Conservation (phyloP, 2,329 filamentous ascomycete genomes). For the Diaporthe citri region DNA sequence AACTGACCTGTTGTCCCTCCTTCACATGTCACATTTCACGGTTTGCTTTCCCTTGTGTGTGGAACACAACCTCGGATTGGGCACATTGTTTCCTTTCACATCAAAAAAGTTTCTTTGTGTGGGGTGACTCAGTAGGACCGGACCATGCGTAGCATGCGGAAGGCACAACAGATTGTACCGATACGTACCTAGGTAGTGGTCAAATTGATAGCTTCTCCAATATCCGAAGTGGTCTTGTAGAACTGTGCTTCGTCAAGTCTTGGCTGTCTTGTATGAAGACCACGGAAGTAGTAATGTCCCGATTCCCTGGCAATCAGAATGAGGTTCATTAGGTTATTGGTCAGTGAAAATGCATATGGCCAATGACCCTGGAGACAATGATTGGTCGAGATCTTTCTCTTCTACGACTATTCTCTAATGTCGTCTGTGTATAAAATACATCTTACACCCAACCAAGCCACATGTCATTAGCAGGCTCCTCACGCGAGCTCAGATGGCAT, state of each 20-base stretch:
- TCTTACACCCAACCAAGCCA: background rate
- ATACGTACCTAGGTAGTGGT: background rate
- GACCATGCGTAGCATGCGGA: background rate
- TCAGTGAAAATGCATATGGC: too few species aligned
- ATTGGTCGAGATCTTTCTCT: background rate
- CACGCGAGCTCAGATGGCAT: background rate
- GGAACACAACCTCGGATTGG: background rate
- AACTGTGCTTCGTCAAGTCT: background rate
- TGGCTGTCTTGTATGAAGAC: too few species aligned
- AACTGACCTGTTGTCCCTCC: constrained; percentile 26
- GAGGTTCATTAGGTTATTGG: too few species aligned
- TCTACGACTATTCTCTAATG: background rate
- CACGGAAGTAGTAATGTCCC: too few species aligned
- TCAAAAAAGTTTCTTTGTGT: background rate
- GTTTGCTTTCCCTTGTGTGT: background rate
- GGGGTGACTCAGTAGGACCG: background rate
- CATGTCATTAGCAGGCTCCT: too few species aligned
- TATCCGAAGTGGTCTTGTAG: too few species aligned
- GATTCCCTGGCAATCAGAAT: too few species aligned
- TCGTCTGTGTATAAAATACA: background rate
- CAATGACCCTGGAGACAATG: background rate
- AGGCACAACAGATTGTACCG: constrained; percentile 15
- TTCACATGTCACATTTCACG: background rate
- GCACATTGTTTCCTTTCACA: background rate
- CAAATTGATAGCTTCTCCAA: background rate